Base-by-base conservation (phyloP, 2,329 filamentous ascomycete genomes). In the Epichloe amarillans region DNA sequence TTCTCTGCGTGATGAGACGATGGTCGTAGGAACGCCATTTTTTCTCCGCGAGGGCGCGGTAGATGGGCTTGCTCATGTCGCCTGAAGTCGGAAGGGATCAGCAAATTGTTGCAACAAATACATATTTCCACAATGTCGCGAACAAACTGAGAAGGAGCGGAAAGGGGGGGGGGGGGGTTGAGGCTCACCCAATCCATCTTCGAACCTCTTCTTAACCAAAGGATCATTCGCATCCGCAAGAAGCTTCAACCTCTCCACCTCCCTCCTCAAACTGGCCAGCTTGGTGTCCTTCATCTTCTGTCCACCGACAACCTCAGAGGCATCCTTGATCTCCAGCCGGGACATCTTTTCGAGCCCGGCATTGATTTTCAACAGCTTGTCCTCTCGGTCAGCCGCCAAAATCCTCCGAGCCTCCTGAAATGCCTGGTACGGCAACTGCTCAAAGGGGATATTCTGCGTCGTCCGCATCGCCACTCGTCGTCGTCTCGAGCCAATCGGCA, bases 51-150 rank as follows among this genome's bases (percentile, higher is more conserved):
- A 97, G 83, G 67, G 86, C 79, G 56, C 91, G 86, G 73, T 98
- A 98, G 64, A 98, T 90, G 55, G 91, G 91, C 68, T 95, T 95
- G 72, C 80, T 84, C 88, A 97, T 91, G 68, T 97, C 89, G 57
- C 86, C 90, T 96, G 57, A 5, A 44, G 12, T 21, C 7, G 37
- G 15, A 30, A 37, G 35, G 8, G 5, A 35, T 50, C 33, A 52
- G 51, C 19, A 45, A 40, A 21, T n/a, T 17, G 21, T 17, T n/a
- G 26, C 8, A 11, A 11, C 26, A 10, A 3, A 30, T 10, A 30
- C 3, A 30, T 11, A 4, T 30, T 30, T 30, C 26, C 26, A 10
- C 26, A 10, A 30, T 10, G 26, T 10, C 26, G 8, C 26, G 3
- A 12, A n/a, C 10, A 36, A 19, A 5, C 14, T 5, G 2, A 30